Percentiles rank a stretch among this genome's conserved stretches.
Conservation (phyloP, 148 eudicot species). For the Camellia japonica region DNA sequence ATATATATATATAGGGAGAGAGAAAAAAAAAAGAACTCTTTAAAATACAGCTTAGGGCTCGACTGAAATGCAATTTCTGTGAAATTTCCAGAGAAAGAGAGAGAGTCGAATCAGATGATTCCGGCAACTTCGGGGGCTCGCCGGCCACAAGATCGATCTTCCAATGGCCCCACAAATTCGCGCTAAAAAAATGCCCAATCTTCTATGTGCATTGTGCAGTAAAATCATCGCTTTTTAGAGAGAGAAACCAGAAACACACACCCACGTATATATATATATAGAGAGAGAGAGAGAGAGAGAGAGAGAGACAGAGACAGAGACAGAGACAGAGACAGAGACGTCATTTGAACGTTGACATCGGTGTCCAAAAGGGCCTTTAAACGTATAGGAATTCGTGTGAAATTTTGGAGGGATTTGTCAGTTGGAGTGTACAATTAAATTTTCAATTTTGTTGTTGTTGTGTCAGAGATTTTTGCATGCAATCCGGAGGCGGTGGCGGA, state of each 20-base stretch:
- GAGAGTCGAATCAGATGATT: conserved; percentile 10
- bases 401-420: conserved; percentile 28
- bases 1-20: too few relatives aligned
- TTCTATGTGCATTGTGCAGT: conserved; percentile 5
- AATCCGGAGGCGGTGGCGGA: conserved; percentile 72
- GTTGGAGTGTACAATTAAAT: conserved; percentile 9
- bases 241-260: background rate
- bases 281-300: background rate
- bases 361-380: conserved; percentile 14
- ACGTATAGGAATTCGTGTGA: conserved; percentile 7
- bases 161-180: conserved; percentile 16
- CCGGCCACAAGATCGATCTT: conserved; percentile 33
- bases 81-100: conserved; percentile 12
- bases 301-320: too few relatives aligned
- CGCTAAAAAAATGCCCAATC: conserved; percentile 11
- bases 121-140: conserved; percentile 26
- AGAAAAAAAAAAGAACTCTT: too few relatives aligned
- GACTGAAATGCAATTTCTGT: conserved; percentile 20
- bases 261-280: too few relatives aligned
- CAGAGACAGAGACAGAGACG: too few relatives aligned
- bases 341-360: conserved; percentile 28
- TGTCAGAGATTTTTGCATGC: conserved; percentile 38
- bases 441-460: conserved; percentile 1
- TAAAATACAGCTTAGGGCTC: conserved; percentile 15
- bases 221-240: conserved; percentile 3